Base-by-base conservation (phyloP, 495 filamentous ascomycete species). In the Xylaria telfairii region DNA sequence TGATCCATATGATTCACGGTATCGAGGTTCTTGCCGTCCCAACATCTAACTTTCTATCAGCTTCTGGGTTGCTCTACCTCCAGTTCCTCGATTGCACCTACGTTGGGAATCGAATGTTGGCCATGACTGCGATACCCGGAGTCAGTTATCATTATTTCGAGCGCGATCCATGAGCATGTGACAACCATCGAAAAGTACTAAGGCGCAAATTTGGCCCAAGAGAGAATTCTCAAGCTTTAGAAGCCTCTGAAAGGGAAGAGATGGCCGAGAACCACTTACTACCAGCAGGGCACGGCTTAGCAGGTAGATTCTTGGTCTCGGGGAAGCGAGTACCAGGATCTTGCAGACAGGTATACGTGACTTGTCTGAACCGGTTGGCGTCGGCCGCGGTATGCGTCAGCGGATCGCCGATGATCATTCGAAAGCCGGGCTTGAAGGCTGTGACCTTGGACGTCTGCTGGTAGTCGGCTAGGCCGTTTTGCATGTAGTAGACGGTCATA, bases 401-500 rank as follows among this genome's bases (percentile, higher is more conserved):
- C 41, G 70, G 68, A 34, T 78, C 71, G 28, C 76, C 78, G 64
- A 74, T 72, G 39, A 77, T 73, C 76, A 80, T 80, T 24, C 78
- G 78, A 68, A 80, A 78, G 12, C 82, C 82, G 69, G 75, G 51
- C 2, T 54, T 59, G 66, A 82, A 84, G 68, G 75, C 81, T 28
- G 81, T 82, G 73, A 79, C 81, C 68, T 77, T 81, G 17, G 68
- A 72, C 28, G 69, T 72, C 39, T 73, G 70, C 46, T 78, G 73
- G 60, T 72, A 78, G 64, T 75, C 73, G 28, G 70, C 72, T 60
- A 77, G 69, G 62, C 79, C 80, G 32, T 80, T 77, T 42, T 78
- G 76, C 75, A 81, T 83, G 57, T 81, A 82, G 68, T 82, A 81
- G 21, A 82, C 78, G 8, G 79, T 81, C 79, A 81, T 79, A 5